Evolutionary conservation across 2,329 filamentous ascomycete genomes (phyloP), one percentile per base, ranked within the genome.

Genomic region (Colletotrichum endophyticum): DNA sequence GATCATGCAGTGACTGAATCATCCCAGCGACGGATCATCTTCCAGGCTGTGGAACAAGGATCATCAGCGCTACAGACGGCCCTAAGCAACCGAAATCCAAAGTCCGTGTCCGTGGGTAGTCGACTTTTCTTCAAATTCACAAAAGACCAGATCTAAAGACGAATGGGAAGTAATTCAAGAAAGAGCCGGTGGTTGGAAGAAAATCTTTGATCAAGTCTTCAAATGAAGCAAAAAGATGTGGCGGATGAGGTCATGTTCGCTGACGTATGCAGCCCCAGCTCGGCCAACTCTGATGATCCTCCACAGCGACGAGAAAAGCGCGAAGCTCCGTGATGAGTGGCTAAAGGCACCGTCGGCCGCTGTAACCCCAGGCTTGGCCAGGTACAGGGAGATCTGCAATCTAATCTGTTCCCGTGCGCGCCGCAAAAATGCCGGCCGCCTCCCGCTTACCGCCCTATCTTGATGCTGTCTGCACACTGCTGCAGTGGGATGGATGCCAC

Each of bases 201-300:
- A 22, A 25, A 63, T 12, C 13, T 36, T 30, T 61, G 25, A 27
- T 28, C 30, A 3, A 22, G 0, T 28, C 30, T 27, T 13, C 8
- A n/a, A 56, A 63, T 22, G 8, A n/a, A 27, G 19, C 28, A 15
- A 13, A 9, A 22, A 30, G n/a, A 19, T 28, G 59, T 28, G 53
- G 44, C 34, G 44, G 63, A 34, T 64, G 64, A 73, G 71, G 71
- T 73, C 64, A 73, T 62, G 57, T 11, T 44, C 59, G 66, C 36
- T 69, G 71, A 70, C 57, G 66, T 30, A 16, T 25, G 39, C 66
- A 32, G 59, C 39, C 32, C 68, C 13, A 36, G 13, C n/a, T n/a
- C 49, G 30, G 39, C 63, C 56, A 73, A 67, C 63, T 57, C 39
- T 56, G 73, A 72, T 68, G 62, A 63, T 75, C 25, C 63, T 73